phyloP scores from a whole-genome alignment of 164 flowering plant species.

The Santalum album region DNA sequence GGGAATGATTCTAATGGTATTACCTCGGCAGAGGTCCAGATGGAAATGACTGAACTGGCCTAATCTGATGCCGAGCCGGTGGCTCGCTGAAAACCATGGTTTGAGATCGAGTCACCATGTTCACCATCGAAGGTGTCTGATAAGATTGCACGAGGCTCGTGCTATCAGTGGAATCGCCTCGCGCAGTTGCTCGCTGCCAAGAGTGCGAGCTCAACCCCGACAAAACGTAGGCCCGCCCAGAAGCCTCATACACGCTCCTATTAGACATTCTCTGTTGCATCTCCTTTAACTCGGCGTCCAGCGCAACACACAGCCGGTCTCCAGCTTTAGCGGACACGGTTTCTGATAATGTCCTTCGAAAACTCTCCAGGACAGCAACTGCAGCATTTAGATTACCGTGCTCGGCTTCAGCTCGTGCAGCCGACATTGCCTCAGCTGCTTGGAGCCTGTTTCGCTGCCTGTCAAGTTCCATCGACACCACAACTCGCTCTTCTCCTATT shows the following conservation, averaged over 20 bases:
- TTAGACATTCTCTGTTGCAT: slow-evolving; percentile 89
- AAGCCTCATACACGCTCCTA: slow-evolving; percentile 59
- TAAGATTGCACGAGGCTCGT: slow-evolving; percentile 57
- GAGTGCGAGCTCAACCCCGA: slow-evolving; percentile 97
- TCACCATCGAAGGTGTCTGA: slow-evolving; percentile 84
- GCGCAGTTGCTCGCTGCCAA: slow-evolving; percentile 93
- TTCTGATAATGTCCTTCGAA: slow-evolving; percentile 37
- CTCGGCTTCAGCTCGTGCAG: slow-evolving; percentile 70
- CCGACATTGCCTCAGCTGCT: slow-evolving; percentile 76
- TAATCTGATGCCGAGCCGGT: too few relatives aligned
- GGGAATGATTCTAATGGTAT: too few relatives aligned
- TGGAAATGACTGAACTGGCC: too few relatives aligned
- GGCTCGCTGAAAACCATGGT: too few relatives aligned
- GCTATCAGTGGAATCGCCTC: slow-evolving; percentile 73
- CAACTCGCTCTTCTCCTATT: slow-evolving; percentile 14
- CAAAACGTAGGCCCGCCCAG: slow-evolving; percentile 85
- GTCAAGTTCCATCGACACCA: slow-evolving; percentile 74
- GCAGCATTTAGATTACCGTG: slow-evolving; percentile 61
- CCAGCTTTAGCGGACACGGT: slow-evolving; percentile 50
- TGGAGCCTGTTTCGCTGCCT: slow-evolving; percentile 66
- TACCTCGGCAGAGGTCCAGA: too few relatives aligned
- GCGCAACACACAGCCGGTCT: slow-evolving; percentile 50
- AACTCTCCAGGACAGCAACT: slow-evolving; percentile 50
- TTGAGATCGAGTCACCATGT: slow-evolving; percentile 82
- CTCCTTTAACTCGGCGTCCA: slow-evolving; percentile 75